phyloP scores from a whole-genome alignment of 2,329 filamentous ascomycete genomes.

The Alternaria angustiovoidea region DNA sequence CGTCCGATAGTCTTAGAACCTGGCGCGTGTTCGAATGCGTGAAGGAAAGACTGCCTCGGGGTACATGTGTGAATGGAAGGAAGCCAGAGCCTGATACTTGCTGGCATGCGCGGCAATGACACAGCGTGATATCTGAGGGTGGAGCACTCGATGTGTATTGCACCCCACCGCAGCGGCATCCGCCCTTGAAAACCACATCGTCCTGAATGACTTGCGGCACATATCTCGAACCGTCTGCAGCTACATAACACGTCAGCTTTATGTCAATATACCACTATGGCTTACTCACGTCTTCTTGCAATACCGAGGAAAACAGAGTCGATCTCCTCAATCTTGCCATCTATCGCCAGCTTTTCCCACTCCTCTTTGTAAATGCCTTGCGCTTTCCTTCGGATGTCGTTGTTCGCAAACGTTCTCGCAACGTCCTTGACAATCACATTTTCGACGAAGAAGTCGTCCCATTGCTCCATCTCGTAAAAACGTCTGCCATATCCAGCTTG shows the following conservation, averaged over 20 bases:
- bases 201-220: conserved; percentile 14
- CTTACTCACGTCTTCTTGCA: conserved; percentile 42
- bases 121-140: conserved; percentile 52
- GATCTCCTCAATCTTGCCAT: conserved; percentile 50
- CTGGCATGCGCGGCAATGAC: conserved; percentile 61
- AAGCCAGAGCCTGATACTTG: conserved; percentile 58
- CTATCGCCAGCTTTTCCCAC: conserved; percentile 49
- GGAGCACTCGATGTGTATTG: conserved; percentile 51
- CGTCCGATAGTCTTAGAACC: conserved; percentile 48
- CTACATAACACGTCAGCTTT: conserved; percentile 22
- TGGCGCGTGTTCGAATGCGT: conserved; percentile 40
- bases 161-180: conserved; percentile 56
- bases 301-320: conserved; percentile 52
- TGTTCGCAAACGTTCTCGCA: conserved; percentile 37
- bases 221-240: conserved; percentile 37
- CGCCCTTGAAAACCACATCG: conserved; percentile 48
- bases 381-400: conserved; percentile 45
- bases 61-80: conserved; percentile 54
- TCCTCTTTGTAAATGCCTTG: conserved; percentile 47
- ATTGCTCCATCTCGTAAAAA: conserved; percentile 39
- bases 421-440: conserved; percentile 39
- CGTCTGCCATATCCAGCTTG: conserved; percentile 45
- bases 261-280: background rate
- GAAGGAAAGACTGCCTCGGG: conserved; percentile 46
- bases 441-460: conserved; percentile 49